These are phyloP conservation scores for Helotiales sp. DNA, from an alignment of 2,329 filamentous ascomycete species.

Conservation along the genomic window DNA sequence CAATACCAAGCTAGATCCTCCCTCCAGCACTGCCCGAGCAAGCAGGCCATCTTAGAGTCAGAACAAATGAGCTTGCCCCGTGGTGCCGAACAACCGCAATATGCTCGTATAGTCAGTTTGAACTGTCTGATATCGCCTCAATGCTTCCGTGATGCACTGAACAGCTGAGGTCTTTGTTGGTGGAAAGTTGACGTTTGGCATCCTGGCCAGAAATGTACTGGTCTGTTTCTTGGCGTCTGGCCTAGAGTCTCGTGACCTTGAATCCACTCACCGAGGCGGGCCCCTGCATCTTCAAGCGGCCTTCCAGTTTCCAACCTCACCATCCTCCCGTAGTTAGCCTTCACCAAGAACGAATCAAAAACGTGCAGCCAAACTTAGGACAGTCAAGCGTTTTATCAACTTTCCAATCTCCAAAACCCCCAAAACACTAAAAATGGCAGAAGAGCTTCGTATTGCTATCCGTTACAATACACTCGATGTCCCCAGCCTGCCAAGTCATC, in stretches of 20 bases:
- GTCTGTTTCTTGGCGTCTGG: not conserved
- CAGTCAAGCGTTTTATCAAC: not conserved
- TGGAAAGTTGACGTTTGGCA: not conserved
- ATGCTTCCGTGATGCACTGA: not conserved
- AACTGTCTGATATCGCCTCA: too few relatives aligned
- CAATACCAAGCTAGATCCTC: not conserved
- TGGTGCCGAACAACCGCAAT: not conserved
- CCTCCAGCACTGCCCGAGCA: not conserved
- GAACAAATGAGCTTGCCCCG: not conserved
- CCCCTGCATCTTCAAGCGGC: not conserved
- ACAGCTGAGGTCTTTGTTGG: not conserved
- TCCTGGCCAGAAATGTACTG: not conserved
- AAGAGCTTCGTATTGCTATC: conserved; percentile 11
- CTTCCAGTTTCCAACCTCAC: too few relatives aligned
- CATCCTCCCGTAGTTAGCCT: too few relatives aligned
- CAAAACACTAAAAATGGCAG: not conserved
- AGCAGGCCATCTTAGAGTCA: not conserved
- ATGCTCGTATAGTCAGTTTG: not conserved
- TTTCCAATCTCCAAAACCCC: not conserved
- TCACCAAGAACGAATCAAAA: not conserved
- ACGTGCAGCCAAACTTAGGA: not conserved
- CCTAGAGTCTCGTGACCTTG: not conserved
- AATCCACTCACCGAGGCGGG: not conserved
- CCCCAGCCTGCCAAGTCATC: not conserved
- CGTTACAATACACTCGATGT: conserved; percentile 10